Percentiles rank a stretch among this genome's conserved stretches.
phyloP scores from a whole-genome alignment of 2,329 filamentous ascomycete genomes.

The Aspergillus aculeatus region DNA sequence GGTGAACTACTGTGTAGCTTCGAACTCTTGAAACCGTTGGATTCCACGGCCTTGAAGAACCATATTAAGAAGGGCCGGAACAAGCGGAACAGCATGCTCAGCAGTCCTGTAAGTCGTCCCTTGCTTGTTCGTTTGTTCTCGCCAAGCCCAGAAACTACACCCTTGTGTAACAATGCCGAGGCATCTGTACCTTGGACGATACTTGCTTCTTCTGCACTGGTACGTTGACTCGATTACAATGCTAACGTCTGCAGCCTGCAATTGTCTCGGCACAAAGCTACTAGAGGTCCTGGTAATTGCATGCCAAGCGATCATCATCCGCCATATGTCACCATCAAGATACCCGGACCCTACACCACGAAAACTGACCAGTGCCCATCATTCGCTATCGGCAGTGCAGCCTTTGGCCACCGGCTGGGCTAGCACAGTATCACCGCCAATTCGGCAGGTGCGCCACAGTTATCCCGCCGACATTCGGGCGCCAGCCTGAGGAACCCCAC shows the following conservation, averaged over 20 bases:
- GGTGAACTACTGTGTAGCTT: slow-evolving; percentile 93
- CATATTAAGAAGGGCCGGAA: slow-evolving; percentile 98
- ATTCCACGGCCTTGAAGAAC: slow-evolving; percentile 93
- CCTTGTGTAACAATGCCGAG: slow-evolving; percentile 25
- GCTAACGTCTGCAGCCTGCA: slow-evolving; percentile 40
- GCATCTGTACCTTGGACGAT: slow-evolving; percentile 15
- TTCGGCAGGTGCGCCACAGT: slow-evolving; percentile 11
- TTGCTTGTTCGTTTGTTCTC: slow-evolving; percentile 18
- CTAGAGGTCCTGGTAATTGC: slow-evolving; percentile 26
- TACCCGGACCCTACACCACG: slow-evolving; percentile 16
- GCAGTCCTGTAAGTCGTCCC: slow-evolving; percentile 76
- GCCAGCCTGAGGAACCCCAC: slow-evolving; percentile 9
- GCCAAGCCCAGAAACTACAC: slow-evolving; percentile 22
- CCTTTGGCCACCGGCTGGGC: slow-evolving; percentile 10
- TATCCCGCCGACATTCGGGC: slow-evolving; percentile 13
- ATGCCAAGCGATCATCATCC: slow-evolving; percentile 22
- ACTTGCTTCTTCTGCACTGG: slow-evolving; percentile 1
- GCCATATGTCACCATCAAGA: slow-evolving; percentile 22
- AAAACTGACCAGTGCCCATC: slow-evolving; percentile 10
- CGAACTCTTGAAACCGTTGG: slow-evolving; percentile 91
- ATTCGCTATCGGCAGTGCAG: slow-evolving; percentile 12
- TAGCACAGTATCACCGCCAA: slow-evolving; percentile 10
- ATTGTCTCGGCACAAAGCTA: slow-evolving; percentile 48
- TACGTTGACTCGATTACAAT: slow-evolving; percentile 5
- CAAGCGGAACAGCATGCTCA: slow-evolving; percentile 90